Evolutionary conservation across 495 filamentous ascomycete genomes (phyloP), one percentile per base, ranked within the genome.

Genomic region (Penicillium riverlandense): DNA sequence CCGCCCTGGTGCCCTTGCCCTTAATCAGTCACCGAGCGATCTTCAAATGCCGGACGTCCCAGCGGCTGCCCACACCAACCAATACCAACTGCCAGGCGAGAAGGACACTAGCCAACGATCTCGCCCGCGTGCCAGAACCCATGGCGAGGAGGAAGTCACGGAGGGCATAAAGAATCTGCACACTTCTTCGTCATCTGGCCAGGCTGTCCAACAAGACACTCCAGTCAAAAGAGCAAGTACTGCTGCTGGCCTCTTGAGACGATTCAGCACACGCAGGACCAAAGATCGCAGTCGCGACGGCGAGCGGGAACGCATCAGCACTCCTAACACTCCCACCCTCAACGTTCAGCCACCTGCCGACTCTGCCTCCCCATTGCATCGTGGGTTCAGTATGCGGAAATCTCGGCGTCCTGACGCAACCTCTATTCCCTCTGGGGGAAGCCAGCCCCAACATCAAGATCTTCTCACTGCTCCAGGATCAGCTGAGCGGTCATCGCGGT

Each of bases 111-210:
- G 86, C 22, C 82, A 85, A 45, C 76, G 92, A 29, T 83, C 86
- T 22, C 77, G 92, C 38, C 88, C 89, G 9, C 78, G 92, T 35
- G 90, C 92, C 28, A 72, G 94, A 44, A 97, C 92, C 0, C 94
- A 97, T 57, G 95, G 92, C 35, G 92, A 97, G 63, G 92, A 97
- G 49, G 94, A 99, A 30, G 77, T 90, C 11, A 71, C 80, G 4
- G 86, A 92, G 39, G 77, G 75, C 4, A 68, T 87, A 65, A 87
- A 89, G 63, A 84, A 83, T 54, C 63, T 85, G 12, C 81, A 89
- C 59, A 51, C 85, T 53, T 61, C 76, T 42, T 56, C 72, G 7
- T 63, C 72, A 7, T 65, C 69, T 30, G 63, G 72, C 46, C 72
- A 81, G 11, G 59, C 70, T 27, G 67, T 78, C 0, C 72, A 72